A percentile compares a stretch with the other conserved stretches of the same genome.
Evolutionary conservation across 192 early-diverging fungal genomes (phyloP).

Genomic region (Jimgerdemannia lactiflua): DNA sequence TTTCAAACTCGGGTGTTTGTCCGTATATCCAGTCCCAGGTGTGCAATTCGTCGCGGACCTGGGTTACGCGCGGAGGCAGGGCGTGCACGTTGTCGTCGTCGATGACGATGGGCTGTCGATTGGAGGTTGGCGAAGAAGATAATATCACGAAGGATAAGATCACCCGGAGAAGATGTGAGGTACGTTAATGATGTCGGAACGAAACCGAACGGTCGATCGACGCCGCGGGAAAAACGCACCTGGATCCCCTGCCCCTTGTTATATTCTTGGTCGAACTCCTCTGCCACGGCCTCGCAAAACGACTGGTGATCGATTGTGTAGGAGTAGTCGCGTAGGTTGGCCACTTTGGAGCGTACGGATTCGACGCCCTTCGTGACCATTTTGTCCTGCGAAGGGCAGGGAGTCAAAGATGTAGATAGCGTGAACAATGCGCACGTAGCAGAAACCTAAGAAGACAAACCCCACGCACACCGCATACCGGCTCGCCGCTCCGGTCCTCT

Average conservation of each 20-base stretch:
- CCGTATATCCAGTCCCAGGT: constrained; percentile 91
- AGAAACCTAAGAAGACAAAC: not conserved
- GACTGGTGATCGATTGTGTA: constrained; percentile 77
- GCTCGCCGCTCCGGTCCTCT: constrained; percentile 15
- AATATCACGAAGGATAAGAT: no score
- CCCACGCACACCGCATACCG: constrained; percentile 8
- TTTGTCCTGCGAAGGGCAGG: constrained; percentile 31
- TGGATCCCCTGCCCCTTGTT: constrained; percentile 22
- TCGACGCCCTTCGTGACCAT: constrained; percentile 87
- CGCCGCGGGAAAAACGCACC: not conserved
- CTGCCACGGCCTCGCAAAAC: constrained; percentile 75
- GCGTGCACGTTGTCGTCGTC: constrained; percentile 6
- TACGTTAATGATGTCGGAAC: not conserved
- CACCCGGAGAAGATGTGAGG: not conserved
- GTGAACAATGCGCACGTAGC: constrained; percentile 8
- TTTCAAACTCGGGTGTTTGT: constrained; percentile 87
- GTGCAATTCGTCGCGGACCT: constrained; percentile 38
- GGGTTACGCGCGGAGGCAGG: constrained; percentile 20
- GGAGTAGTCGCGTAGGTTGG: constrained; percentile 77
- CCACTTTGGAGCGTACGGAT: constrained; percentile 86
- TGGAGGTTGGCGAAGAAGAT: not conserved
- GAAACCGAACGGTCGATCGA: not conserved
- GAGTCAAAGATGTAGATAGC: constrained; percentile 1
- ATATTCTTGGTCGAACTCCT: constrained; percentile 68
- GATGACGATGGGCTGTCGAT: constrained; percentile 21